phyloP scores from a whole-genome alignment of 345 rosid species.

The Firmiana major region DNA sequence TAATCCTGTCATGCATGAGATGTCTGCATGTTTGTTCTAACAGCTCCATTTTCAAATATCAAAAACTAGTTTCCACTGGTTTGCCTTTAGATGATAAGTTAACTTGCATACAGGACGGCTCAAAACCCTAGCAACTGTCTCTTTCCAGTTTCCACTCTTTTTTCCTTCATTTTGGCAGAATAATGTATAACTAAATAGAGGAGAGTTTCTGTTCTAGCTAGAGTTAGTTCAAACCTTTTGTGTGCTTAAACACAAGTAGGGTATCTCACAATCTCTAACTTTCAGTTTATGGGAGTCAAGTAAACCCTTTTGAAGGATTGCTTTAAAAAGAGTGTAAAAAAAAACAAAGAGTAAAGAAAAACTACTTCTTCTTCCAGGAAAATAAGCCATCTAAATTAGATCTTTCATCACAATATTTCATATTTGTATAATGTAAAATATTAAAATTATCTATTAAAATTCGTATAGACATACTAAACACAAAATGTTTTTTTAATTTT shows the following conservation, averaged over 20 bases:
- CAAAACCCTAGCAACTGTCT: constrained; percentile 26
- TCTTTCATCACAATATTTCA: too few relatives aligned
- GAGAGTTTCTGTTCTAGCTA: too few relatives aligned
- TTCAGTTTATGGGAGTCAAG: constrained; percentile 30
- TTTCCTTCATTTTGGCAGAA: neutral
- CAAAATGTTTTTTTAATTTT: too few relatives aligned
- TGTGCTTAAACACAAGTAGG: constrained; percentile 1
- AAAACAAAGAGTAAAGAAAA: neutral
- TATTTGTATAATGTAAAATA: too few relatives aligned
- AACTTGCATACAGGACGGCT: neutral
- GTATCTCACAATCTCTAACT: constrained; percentile 20
- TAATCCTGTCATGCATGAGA: neutral
- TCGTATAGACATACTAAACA: too few relatives aligned
- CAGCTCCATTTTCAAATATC: neutral
- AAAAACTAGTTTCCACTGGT: too few relatives aligned
- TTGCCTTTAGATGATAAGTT: neutral
- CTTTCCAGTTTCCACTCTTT: neutral
- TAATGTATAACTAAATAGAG: neutral
- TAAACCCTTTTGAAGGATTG: constrained; percentile 12
- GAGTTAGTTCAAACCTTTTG: too few relatives aligned
- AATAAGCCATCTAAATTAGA: too few relatives aligned
- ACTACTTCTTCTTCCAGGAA: too few relatives aligned
- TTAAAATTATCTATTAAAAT: too few relatives aligned
- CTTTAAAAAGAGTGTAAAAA: constrained; percentile 24
- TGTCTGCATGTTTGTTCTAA: neutral